Base-by-base conservation (phyloP, 331 rosid species). In the Pyracantha coccinea region DNA sequence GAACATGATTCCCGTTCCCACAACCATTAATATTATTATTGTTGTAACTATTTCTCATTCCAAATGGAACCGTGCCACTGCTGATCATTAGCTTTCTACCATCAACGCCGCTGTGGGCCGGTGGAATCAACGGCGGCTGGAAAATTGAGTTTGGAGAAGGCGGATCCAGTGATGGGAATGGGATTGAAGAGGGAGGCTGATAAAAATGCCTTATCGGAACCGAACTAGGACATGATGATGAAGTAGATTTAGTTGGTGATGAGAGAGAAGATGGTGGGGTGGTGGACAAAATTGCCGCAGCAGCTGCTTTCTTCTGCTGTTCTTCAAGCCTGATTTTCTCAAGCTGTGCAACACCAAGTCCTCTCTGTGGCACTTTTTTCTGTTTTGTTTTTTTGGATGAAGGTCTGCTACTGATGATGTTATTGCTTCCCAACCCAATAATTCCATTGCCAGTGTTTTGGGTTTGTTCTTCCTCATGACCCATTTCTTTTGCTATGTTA, bases 321-420 rank as follows among this genome's bases (percentile, higher is more conserved):
- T 89, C 97, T 82, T 88, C 94, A 19, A 85, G 69, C 75, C 88
- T 92, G 41, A 91, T 87, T 72, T 82, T 91, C 75, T 93, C 98
- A 68, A 93, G 96, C 80, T 89, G 92, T 28, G 96, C 94, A 52
- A 93, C 96, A 28, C 98, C 98, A 29, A 89, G 88, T 58, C 98
- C 98, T 86, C 98, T 88, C 31, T 91, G 96, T 16, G 98, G 96
- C 1, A 81, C 79, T 86, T 82, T 91, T 29, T 79, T 93, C 63
- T 83, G 90, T 75, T 86, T 93, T 16, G 82, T 64, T 78, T 78
- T 89, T 41, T 80, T 91, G 31, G 83, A 75, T 63, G 86, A 86
- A 77, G 84, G 86, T 84, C 83, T 85, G 12, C 80, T 85, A 17
- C 80, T 38, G 16, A 19, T 21, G 45, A 38, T 38, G 4, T 38